A percentile compares a stretch with the other conserved stretches of the same genome.
phyloP scores from a whole-genome alignment of 305 asterid genomes.

The Fraxinus ornus region DNA sequence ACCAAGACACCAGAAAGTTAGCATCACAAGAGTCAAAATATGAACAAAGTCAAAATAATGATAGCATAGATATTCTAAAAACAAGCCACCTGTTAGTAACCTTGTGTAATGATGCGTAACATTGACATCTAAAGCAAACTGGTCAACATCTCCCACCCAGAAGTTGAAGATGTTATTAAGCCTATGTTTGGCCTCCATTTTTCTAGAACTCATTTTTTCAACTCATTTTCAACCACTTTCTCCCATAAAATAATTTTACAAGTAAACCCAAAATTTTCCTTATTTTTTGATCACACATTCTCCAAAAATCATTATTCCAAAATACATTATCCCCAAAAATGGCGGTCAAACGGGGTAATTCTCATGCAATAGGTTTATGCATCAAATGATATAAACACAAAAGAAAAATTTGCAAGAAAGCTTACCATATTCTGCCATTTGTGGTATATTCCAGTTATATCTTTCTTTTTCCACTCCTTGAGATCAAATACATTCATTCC shows the following conservation, averaged over 20 bases:
- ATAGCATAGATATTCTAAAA: not conserved
- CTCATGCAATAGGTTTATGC: not conserved
- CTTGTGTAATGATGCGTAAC: not conserved
- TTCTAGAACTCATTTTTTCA: too few species aligned
- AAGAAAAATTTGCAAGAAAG: not conserved
- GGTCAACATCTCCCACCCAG: not conserved
- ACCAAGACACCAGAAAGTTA: not conserved
- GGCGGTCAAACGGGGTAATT: not conserved
- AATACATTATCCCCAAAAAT: not conserved
- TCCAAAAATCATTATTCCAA: not conserved
- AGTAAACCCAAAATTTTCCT: too few species aligned
- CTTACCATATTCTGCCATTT: slow-evolving; percentile 96
- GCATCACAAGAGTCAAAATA: not conserved
- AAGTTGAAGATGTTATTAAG: not conserved
- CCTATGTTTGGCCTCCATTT: not conserved
- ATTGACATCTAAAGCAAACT: not conserved
- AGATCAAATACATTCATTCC: slow-evolving; percentile 98
- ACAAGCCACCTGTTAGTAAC: not conserved
- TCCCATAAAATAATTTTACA: too few species aligned
- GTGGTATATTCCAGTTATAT: slow-evolving; percentile 97
- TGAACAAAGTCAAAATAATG: not conserved
- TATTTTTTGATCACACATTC: too few species aligned
- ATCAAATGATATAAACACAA: not conserved
- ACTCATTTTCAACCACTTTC: too few species aligned
- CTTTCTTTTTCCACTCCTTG: slow-evolving; percentile 91